phyloP scores from a whole-genome alignment of 768 basidiomycete genomes.

The Pisolithus tinctorius region DNA sequence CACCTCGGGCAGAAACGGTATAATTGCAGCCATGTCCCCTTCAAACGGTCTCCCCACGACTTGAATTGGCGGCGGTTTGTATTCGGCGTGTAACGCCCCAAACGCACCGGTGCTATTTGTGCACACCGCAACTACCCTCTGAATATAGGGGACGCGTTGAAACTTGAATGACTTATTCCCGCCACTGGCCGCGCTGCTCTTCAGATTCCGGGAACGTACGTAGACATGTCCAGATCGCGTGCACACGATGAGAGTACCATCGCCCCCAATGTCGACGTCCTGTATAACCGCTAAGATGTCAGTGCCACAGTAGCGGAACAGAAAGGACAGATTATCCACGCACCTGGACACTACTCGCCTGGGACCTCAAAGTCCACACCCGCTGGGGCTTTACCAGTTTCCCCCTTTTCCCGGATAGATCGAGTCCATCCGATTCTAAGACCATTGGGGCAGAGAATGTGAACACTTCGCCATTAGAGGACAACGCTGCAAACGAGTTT shows the following conservation, averaged over 20 bases:
- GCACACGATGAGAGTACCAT: slow-evolving; percentile 86
- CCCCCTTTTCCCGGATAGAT: slow-evolving; percentile 23
- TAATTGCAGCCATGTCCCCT: slow-evolving; percentile 58
- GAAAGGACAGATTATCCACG: slow-evolving; percentile 11
- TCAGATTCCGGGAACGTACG: slow-evolving; percentile 57
- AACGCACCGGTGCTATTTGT: slow-evolving; percentile 86
- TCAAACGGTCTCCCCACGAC: slow-evolving; percentile 50
- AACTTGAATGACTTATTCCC: slow-evolving; percentile 62
- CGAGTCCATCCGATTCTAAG: slow-evolving; percentile 21
- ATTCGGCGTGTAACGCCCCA: slow-evolving; percentile 76
- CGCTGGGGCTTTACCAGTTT: slow-evolving; percentile 70
- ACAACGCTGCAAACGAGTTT: slow-evolving; percentile 74
- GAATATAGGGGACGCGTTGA: slow-evolving; percentile 70
- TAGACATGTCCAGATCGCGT: slow-evolving; percentile 95
- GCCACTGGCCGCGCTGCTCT: slow-evolving; percentile 15
- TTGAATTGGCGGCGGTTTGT: slow-evolving; percentile 47
- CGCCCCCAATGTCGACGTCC: slow-evolving; percentile 86
- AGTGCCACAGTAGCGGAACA: neutral
- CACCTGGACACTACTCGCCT: slow-evolving; percentile 78
- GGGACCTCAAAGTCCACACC: slow-evolving; percentile 83
- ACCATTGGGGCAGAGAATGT: slow-evolving; percentile 53
- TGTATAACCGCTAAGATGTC: slow-evolving; percentile 19
- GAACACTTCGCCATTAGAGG: slow-evolving; percentile 86
- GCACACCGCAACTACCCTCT: slow-evolving; percentile 80
- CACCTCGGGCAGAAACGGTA: slow-evolving; percentile 43